phyloP scores from a whole-genome alignment of 2,329 filamentous ascomycete genomes.

The Xylariaceae sp. region DNA sequence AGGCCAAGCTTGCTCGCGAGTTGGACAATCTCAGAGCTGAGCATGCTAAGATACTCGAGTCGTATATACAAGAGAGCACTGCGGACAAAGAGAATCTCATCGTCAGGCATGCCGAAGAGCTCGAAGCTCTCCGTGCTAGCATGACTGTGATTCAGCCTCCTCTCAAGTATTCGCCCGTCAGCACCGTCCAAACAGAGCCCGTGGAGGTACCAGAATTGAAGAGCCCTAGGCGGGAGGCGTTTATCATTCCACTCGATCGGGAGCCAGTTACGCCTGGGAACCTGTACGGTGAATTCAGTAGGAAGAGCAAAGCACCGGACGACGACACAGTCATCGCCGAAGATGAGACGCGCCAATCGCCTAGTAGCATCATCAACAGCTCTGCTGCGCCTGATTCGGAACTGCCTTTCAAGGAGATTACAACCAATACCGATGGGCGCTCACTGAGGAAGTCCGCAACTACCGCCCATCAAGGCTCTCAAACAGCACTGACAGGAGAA shows the following conservation, averaged over 20 bases:
- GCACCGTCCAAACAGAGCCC: constrained; percentile 42
- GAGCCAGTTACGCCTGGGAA: constrained; percentile 36
- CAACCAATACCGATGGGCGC: constrained; percentile 48
- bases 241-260: constrained; percentile 48
- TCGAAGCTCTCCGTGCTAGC: constrained; percentile 27
- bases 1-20: constrained; percentile 5
- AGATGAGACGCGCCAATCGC: constrained; percentile 56
- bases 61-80: constrained; percentile 18
- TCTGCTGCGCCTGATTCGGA: constrained; percentile 50
- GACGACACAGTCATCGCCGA: constrained; percentile 52
- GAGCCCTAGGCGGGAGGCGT: constrained; percentile 50
- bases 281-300: constrained; percentile 26
- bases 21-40: constrained; percentile 17
- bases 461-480: constrained; percentile 67
- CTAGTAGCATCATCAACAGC: constrained; percentile 34
- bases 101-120: constrained; percentile 25
- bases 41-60: constrained; percentile 21
- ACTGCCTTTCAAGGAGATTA: constrained; percentile 56
- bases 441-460: constrained; percentile 35
- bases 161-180: constrained; percentile 40
- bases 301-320: constrained; percentile 35
- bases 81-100: constrained; percentile 26
- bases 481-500: constrained; percentile 77
- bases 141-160: constrained; percentile 24
- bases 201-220: constrained; percentile 34